These are phyloP conservation scores for Alternaria ethzedia DNA, from an alignment of 2,329 filamentous ascomycete species.

Conservation along the genomic window DNA sequence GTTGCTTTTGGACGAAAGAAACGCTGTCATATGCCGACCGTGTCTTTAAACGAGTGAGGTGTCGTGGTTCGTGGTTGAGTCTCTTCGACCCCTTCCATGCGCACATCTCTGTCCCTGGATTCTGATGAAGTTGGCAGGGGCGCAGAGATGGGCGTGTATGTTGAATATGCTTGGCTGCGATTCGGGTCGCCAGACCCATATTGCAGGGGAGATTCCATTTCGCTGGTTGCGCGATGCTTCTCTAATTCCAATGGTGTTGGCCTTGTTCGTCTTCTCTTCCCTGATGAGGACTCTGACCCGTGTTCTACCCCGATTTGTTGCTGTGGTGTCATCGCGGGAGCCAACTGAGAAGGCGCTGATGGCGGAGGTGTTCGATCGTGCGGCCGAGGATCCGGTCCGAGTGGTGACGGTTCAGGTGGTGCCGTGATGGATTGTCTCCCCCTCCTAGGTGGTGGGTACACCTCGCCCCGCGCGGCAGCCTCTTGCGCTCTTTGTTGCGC, in stretches of 20 bases:
- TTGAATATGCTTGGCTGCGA: constrained; percentile 39
- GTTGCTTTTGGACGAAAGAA: constrained; percentile 48
- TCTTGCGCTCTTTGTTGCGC: constrained; percentile 53
- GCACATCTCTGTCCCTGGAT: constrained; percentile 40
- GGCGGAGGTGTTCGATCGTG: constrained; percentile 38
- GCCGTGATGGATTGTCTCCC: constrained; percentile 39
- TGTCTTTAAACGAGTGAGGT: constrained; percentile 53
- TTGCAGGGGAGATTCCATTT: constrained; percentile 40
- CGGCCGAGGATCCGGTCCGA: constrained; percentile 30
- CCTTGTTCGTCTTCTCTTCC: constrained; percentile 42
- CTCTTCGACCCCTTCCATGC: constrained; percentile 50
- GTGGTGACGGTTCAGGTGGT: constrained; percentile 30
- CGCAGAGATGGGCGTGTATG: constrained; percentile 46
- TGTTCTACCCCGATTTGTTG: constrained; percentile 35
- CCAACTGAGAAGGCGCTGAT: constrained; percentile 23
- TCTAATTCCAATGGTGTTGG: constrained; percentile 43
- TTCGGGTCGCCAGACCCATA: constrained; percentile 38
- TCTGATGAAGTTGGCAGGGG: constrained; percentile 43
- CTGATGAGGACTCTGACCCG: constrained; percentile 43
- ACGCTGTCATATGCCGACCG: constrained; percentile 51
- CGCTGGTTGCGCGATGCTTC: constrained; percentile 34
- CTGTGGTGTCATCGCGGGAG: constrained; percentile 37
- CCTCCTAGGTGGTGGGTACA: constrained; percentile 47
- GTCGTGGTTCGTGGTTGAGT: constrained; percentile 48
- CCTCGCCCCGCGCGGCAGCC: constrained; percentile 48